phyloP scores from a whole-genome alignment of 768 basidiomycete species.

The Lentinula sp. region DNA sequence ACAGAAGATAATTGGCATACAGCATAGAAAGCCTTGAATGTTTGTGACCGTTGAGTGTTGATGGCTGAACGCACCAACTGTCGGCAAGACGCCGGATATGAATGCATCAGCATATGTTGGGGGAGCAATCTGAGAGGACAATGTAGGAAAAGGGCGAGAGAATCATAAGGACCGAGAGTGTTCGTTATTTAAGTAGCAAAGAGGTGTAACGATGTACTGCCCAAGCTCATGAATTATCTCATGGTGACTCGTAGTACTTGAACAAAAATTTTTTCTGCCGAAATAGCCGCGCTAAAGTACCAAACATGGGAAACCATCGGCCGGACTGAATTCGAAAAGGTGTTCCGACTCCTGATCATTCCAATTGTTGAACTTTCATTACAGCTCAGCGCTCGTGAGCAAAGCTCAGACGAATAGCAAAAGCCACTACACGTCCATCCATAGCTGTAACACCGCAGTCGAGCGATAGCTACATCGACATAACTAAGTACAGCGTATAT shows the following conservation, averaged over 20 bases:
- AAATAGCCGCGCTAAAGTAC: not conserved
- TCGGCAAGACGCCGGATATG: slow-evolving; percentile 26
- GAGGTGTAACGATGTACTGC: not conserved
- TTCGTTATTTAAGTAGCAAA: not conserved
- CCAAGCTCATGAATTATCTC: not conserved
- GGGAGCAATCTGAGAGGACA: not conserved
- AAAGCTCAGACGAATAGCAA: not conserved
- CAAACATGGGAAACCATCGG: not conserved
- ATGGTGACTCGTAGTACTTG: not conserved
- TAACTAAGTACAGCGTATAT: not conserved
- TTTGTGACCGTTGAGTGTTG: slow-evolving; percentile 28
- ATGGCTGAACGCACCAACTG: slow-evolving; percentile 25
- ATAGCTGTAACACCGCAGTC: not conserved
- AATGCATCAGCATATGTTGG: slow-evolving; percentile 26
- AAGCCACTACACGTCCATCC: not conserved
- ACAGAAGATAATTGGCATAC: slow-evolving; percentile 26
- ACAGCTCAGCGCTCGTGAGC: not conserved
- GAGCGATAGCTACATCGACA: not conserved
- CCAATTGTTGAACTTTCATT: not conserved
- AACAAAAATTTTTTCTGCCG: not conserved
- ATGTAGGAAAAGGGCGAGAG: not conserved
- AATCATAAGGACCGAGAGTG: not conserved
- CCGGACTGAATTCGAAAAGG: not conserved
- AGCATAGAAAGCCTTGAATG: slow-evolving; percentile 49
- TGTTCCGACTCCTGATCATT: not conserved